Conservation (phyloP, 345 rosid species). For the Citrus reticulata region DNA sequence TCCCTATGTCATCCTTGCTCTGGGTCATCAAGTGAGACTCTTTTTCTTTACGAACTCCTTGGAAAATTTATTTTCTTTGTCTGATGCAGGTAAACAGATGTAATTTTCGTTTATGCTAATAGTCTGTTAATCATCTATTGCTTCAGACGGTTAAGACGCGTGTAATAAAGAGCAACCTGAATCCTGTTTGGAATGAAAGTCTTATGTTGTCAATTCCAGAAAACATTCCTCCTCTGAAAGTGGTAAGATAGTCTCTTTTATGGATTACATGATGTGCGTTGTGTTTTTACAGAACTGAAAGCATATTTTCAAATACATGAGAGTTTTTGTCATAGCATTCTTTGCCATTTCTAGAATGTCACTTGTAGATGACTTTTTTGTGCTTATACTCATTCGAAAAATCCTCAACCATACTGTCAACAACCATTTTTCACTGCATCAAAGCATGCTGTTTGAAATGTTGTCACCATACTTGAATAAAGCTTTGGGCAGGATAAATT, state of each 20-base stretch:
- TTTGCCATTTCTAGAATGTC: neutral
- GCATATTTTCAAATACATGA: neutral
- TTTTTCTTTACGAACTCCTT: neutral
- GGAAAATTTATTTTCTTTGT: neutral
- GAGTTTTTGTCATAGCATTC: neutral
- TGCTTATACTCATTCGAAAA: neutral
- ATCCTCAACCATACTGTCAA: neutral
- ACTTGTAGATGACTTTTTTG: neutral
- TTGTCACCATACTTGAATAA: neutral
- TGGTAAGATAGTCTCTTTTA: constrained; percentile 43
- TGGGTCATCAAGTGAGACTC: constrained; percentile 84
- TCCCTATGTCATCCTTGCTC: constrained; percentile 82
- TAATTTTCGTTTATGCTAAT: neutral
- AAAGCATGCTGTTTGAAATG: neutral
- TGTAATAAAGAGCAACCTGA: constrained; percentile 90
- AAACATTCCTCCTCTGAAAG: constrained; percentile 78
- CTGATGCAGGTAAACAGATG: neutral
- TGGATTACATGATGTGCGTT: neutral
- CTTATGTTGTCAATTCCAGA: constrained; percentile 96
- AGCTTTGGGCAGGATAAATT: neutral
- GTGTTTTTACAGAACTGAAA: neutral
- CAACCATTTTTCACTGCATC: neutral
- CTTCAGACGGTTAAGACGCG: constrained; percentile 85
- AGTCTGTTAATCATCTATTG: neutral
- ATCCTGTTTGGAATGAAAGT: constrained; percentile 97